A percentile compares a stretch with the other conserved stretches of the same genome.
These are phyloP conservation scores for Stachybotrys elegans DNA, from an alignment of 2,329 filamentous ascomycete genomes.

Conservation along the genomic window DNA sequence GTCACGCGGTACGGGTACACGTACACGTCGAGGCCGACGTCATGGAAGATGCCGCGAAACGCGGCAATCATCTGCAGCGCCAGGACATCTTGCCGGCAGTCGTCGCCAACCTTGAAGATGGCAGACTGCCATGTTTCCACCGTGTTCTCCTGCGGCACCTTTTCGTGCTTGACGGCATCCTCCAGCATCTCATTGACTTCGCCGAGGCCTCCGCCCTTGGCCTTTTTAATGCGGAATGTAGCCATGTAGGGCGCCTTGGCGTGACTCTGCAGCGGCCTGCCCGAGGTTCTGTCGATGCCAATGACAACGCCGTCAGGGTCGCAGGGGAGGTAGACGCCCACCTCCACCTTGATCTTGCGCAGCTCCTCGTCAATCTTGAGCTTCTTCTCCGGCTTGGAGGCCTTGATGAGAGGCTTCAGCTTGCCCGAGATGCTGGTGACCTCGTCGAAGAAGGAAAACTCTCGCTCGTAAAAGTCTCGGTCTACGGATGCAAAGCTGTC, in stretches of 20 bases:
- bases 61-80: conserved; percentile 97
- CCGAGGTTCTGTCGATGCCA: conserved; percentile 95
- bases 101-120: conserved; percentile 99
- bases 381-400: conserved; percentile 93
- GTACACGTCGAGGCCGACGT: conserved; percentile 89
- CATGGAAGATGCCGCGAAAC: conserved; percentile 95
- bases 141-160: conserved; percentile 41
- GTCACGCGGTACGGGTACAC: conserved; percentile 97
- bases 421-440: conserved; percentile 95
- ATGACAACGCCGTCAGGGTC: conserved; percentile 97
- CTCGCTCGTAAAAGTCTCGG: conserved; percentile 81
- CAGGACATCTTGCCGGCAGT: conserved; percentile 94
- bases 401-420: conserved; percentile 87
- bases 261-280: conserved; percentile 94
- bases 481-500: conserved; percentile 75
- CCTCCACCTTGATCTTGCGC: conserved; percentile 93
- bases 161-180: conserved; percentile 35
- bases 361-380: conserved; percentile 98
- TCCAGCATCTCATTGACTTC: conserved; percentile 48
- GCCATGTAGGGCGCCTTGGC: conserved; percentile 99
- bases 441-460: conserved; percentile 98
- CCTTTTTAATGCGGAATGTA: conserved; percentile 93
- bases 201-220: conserved; percentile 48
- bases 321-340: conserved; percentile 93
- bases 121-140: conserved; percentile 98